A percentile compares a stretch with the other conserved stretches of the same genome.
Conservation (phyloP, 495 filamentous ascomycete species). For the Penicillium argentinense region DNA sequence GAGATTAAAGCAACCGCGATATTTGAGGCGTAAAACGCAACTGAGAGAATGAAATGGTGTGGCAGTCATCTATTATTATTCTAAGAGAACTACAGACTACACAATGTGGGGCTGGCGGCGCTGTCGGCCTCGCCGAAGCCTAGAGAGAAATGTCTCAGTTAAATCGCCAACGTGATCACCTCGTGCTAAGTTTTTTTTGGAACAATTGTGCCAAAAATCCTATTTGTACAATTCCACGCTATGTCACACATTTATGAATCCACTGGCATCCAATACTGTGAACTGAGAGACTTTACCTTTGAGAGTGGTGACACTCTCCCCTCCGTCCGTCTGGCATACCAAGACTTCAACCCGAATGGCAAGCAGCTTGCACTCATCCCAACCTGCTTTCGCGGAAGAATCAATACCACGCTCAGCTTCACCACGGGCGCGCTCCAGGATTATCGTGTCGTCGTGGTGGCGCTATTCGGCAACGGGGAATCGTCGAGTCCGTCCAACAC, state of each 20-base stretch:
- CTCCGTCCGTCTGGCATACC: conserved; percentile 42
- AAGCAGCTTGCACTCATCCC: conserved; percentile 41
- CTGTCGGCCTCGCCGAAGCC: too few relatives aligned
- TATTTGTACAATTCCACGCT: background rate
- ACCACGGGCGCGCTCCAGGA: conserved; percentile 50
- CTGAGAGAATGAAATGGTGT: background rate
- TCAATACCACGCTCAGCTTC: conserved; percentile 44
- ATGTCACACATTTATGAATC: conserved; percentile 5
- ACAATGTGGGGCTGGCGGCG: too few relatives aligned
- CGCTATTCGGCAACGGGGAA: conserved; percentile 66
- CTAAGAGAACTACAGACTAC: too few relatives aligned
- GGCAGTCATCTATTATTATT: too few relatives aligned
- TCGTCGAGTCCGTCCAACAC: conserved; percentile 63
- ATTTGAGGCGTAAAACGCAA: conserved; percentile 3
- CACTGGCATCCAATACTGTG: conserved; percentile 31
- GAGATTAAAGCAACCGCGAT: conserved; percentile 36
- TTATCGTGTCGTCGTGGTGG: conserved; percentile 59
- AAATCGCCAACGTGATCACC: too few relatives aligned
- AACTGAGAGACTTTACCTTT: conserved; percentile 41
- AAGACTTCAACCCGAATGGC: conserved; percentile 36
- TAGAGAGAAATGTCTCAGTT: too few relatives aligned
- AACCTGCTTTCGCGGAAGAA: conserved; percentile 49
- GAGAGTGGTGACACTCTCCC: conserved; percentile 26
- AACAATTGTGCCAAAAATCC: background rate
- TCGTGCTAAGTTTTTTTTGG: background rate